Evolutionary conservation across 257 asterid species (phyloP), one percentile per base, ranked within the genome.

Genomic region (Cordia subcordata): DNA sequence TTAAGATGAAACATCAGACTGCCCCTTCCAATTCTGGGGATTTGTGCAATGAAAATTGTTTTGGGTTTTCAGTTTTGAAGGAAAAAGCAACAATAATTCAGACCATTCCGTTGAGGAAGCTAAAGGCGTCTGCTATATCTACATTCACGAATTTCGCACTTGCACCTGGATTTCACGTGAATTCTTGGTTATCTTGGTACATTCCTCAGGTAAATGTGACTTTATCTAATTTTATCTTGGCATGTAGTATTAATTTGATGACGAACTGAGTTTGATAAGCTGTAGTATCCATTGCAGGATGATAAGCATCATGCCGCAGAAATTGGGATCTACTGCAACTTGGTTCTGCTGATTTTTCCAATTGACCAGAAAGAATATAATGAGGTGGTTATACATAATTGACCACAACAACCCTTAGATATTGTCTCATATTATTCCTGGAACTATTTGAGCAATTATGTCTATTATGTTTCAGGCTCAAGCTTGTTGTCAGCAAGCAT

Each of bases 301-400:
- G 93, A 72, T 55, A 86, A 84, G 75, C 86, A 84, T 68, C 61
- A 80, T 23, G 63, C 84, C 66, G 94, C 96, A 13, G 97, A 86
- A 72, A 73, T 86, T 68, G 95, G 86, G 84, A 82, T 86, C 62
- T 89, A 75, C 69, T 84, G 87, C 75, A 81, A 84, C 79, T 76
- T 90, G 81, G 87, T 90, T 49, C 73, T 83, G 62, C 78, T 87
- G 35, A 87, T 85, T 35, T 87, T 76, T 75, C 69, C 87, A 69
- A 85, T 90, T 44, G 96, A 90, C 71, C 88, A 80, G 70, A 83
- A 83, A 82, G 82, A 75, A 76, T 87, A 78, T 68, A 59, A 32
- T 53, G 96, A 87, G 94, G 96, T 85, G 55, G 8, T n/a, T n/a
- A n/a, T n/a, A n/a, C n/a, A n/a, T n/a, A n/a, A n/a, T n/a, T n/a